These are phyloP conservation scores for Tuber indicum DNA, from an alignment of 495 filamentous ascomycete genomes.

Conservation along the genomic window DNA sequence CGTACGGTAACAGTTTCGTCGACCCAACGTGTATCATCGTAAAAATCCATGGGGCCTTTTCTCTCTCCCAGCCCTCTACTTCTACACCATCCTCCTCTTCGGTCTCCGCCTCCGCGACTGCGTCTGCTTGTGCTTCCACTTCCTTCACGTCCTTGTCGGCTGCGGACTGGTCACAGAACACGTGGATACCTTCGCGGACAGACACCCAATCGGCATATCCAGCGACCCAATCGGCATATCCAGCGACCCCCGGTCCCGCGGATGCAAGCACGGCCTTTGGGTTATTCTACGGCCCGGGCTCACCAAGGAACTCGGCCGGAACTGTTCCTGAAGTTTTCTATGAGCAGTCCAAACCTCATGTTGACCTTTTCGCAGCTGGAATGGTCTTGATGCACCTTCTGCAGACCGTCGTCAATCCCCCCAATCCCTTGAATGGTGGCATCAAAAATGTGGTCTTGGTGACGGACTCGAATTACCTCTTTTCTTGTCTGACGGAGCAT, in stretches of 20 bases:
- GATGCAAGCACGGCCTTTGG: conserved; percentile 20
- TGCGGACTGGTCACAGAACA: neutral
- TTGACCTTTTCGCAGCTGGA: conserved; percentile 33
- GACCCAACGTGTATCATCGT: conserved; percentile 28
- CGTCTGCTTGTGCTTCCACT: conserved; percentile 9
- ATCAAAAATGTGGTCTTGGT: conserved; percentile 26
- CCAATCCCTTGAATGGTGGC: neutral
- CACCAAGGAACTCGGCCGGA: conserved; percentile 11
- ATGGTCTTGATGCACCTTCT: conserved; percentile 18
- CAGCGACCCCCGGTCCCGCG: neutral
- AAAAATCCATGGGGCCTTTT: conserved; percentile 22
- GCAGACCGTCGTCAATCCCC: conserved; percentile 3
- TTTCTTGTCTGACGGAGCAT: conserved; percentile 24
- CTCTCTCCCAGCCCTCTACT: conserved; percentile 10
- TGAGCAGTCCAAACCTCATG: conserved; percentile 28
- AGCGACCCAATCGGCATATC: neutral
- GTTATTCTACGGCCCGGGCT: conserved; percentile 20
- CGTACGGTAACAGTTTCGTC: conserved; percentile 17
- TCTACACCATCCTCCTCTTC: conserved; percentile 22
- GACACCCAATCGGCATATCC: neutral
- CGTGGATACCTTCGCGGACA: neutral
- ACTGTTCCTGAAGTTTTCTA: conserved; percentile 10
- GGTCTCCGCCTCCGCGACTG: conserved; percentile 2
- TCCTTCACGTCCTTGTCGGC: neutral
- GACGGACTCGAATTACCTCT: conserved; percentile 29